Conservation (phyloP, 768 basidiomycete species). For the Chalciporus chontae region DNA sequence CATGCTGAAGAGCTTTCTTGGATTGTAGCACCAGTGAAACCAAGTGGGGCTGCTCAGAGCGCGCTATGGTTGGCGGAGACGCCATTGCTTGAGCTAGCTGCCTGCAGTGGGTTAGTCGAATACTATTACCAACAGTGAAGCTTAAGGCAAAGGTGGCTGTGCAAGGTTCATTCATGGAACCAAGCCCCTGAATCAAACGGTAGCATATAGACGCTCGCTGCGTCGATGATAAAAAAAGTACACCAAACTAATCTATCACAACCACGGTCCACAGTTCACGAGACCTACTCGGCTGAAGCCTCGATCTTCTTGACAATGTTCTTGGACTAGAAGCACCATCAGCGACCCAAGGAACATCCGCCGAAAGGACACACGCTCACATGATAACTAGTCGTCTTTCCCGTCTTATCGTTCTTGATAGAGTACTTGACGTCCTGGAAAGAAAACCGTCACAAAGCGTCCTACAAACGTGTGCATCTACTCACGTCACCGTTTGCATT, state of each 20-base stretch:
- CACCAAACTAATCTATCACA: not conserved
- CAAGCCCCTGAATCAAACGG: too few species aligned
- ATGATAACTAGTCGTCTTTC: conserved; percentile 38
- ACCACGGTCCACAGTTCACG: not conserved
- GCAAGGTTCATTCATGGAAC: not conserved
- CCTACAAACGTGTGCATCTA: not conserved
- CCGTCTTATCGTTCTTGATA: conserved; percentile 44
- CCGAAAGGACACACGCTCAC: conserved; percentile 12
- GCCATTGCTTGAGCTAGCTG: conserved; percentile 12
- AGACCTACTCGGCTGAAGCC: not conserved
- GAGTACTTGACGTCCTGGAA: conserved; percentile 32
- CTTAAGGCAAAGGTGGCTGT: conserved; percentile 7
- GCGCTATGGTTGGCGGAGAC: conserved; percentile 12
- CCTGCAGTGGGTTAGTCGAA: not conserved
- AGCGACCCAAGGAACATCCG: not conserved
- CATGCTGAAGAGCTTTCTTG: conserved; percentile 78
- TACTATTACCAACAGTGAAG: too few species aligned
- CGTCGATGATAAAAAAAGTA: not conserved
- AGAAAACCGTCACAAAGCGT: not conserved
- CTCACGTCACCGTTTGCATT: conserved; percentile 33
- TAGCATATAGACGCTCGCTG: too few species aligned
- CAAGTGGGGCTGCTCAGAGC: conserved; percentile 54
- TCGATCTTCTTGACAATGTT: conserved; percentile 34
- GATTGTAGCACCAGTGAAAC: conserved; percentile 76
- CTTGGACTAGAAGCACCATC: conserved; percentile 27